Evolutionary conservation across 2,329 filamentous ascomycete genomes (phyloP), one percentile per base, ranked within the genome.

Genomic region (Hymenoscyphus scutula): DNA sequence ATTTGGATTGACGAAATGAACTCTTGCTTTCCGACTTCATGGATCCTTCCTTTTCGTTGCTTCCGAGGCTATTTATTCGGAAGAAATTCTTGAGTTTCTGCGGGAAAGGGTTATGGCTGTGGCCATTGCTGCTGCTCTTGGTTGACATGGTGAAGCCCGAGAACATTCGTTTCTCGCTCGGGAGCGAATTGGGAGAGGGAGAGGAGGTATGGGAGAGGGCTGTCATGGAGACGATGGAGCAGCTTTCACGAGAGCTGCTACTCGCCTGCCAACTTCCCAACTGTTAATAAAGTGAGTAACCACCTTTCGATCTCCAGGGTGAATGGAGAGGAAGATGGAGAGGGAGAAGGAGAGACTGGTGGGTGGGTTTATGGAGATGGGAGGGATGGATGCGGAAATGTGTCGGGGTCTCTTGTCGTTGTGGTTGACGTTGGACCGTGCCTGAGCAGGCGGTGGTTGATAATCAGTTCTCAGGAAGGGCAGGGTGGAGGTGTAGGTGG

Each of bases 1-100:
- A 96, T 72, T 91, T 87, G 68, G 90, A 95, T 76, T 96, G 91
- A 71, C 92, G 87, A 75, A 92, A 90, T 60, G 85, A 82, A 70
- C 77, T 77, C 66, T 74, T 75, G 66, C 68, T 71, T 60, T 74
- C 72, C 2, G 71, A 68, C 53, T 74, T 74, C 32, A 71, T 55
- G 4, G 69, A 68, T 61, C 70, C 72, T 66, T 78, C 75, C 67
- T 78, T 77, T 56, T 78, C 74, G 60, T 54, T 69, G 64, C 60
- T 69, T 54, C 75, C 75, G 62, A 76, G 75, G 71, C 77, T 82
- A 74, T 83, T 89, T 75, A 89, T 88, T 71, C 86, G 85, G 77
- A 89, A 89, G 79, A 89, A 89, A 76, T 85, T 89, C 79, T 86
- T 88, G 70, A 89, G 75, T 73, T 86, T 87, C 75, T 88, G 85